phyloP scores from a whole-genome alignment of 768 basidiomycete species.

The Kwoniella bestiolae region DNA sequence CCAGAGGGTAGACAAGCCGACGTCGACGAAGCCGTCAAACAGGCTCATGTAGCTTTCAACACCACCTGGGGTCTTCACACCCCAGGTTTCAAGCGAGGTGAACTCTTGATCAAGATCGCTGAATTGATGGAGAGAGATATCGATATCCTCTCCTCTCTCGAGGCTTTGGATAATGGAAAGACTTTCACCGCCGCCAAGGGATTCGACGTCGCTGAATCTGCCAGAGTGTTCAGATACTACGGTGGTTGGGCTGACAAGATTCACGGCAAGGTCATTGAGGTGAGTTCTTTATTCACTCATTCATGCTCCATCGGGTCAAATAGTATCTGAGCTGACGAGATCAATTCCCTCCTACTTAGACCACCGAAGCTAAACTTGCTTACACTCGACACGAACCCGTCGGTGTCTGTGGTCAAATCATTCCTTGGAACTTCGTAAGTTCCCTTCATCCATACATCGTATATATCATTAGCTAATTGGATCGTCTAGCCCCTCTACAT shows the following conservation, averaged over 20 bases:
- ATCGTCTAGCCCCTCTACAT: conserved; percentile 42
- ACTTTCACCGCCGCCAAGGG: conserved; percentile 59
- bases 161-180: conserved; percentile 89
- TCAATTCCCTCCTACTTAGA: conserved; percentile 72
- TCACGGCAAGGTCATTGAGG: conserved; percentile 69
- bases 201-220: conserved; percentile 43
- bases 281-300: neutral
- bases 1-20: conserved; percentile 60
- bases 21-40: conserved; percentile 79
- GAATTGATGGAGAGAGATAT: conserved; percentile 86
- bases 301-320: neutral
- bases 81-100: conserved; percentile 68
- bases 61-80: conserved; percentile 84
- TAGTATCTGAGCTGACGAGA: conserved; percentile 60
- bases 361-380: conserved; percentile 70
- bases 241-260: conserved; percentile 98
- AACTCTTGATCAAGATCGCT: conserved; percentile 80
- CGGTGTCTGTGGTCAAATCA: conserved; percentile 73
- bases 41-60: conserved; percentile 79
- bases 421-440: conserved; percentile 78
- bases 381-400: conserved; percentile 74
- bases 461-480: neutral
- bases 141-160: conserved; percentile 79
- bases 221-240: conserved; percentile 67
- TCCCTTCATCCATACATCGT: neutral